Base-by-base conservation (phyloP, 345 rosid genomes). In the Gossypium rotundifolium region DNA sequence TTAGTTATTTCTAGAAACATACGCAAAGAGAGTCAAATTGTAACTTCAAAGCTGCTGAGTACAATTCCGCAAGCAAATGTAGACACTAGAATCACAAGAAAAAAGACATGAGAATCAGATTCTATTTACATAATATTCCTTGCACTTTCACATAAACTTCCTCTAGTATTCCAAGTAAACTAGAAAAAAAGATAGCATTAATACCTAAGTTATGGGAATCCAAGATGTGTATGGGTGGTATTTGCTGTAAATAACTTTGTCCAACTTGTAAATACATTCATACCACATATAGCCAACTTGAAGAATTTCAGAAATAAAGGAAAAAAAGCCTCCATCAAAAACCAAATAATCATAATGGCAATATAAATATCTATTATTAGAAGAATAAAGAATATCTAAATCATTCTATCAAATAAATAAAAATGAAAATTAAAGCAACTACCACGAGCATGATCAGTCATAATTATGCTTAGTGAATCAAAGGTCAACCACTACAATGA, bases 191-290 rank as follows among this genome's bases (percentile, higher is more conserved):
- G 7, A 64, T 52, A 22, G 65, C 61, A 23, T 63, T 25, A 78
- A 61, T 29, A 85, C 96, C 93, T n/a, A n/a, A 96, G 97, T 91
- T 74, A 95, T 93, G 33, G 98, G 99, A 70, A 95, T 95, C 99
- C 99, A 95, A 27, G 99, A 95, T 79, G 99, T 91, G 84, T 95
- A 95, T 6, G 99, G 99, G 71, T 95, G 99, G 82, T 84, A 87
- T 86, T 85, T 89, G 91, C 93, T 95, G 88, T 95, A 95, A 65
- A 94, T 46, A 70, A 87, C 87, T 81, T 90, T 93, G 80, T n/a
- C n/a, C n/a, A 95, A 81, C 87, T 83, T 95, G 91, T 95, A 95
- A 64, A 95, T 90, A 55, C 57, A 88, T 76, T 95, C 99, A 80
- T 90, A 93, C 99, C 99, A 95, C 79, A 95, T 65, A 51, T 87